Evolutionary conservation across 257 asterid genomes (phyloP), one percentile per base, ranked within the genome.

Genomic region (Buddleja alternifolia): DNA sequence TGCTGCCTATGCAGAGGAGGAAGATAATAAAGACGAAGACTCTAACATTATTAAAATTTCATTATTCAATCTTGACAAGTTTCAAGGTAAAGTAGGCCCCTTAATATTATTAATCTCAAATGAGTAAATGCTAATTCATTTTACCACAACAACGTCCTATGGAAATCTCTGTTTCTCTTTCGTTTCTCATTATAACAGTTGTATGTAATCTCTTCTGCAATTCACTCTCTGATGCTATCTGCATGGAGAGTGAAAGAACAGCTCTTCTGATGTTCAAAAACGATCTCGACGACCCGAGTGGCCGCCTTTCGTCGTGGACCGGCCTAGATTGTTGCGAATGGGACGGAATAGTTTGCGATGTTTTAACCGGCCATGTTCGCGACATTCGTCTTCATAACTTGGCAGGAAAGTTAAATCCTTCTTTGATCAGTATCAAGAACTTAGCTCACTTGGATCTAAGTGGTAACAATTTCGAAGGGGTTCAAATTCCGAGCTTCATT

Each of bases 401-500:
- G 42, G 73, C 71, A 9, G 81, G 81, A 14, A 44, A 66, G 7
- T 19, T 76, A 42, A 73, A 46, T 55, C 74, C 77, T 16, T 51
- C 73, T 44, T 46, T 76, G 20, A 58, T 76, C 9, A 25, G 48
- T 34, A 54, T 76, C 34, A 44, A 42, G 41, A 20, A 66, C n/a
- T 58, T 73, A 39, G 34, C 53, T 64, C 60, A 42, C 47, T 62
- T 80, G 9, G 73, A 76, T 59, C 77, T 76, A n/a, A 77, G 85
- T 50, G 47, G 15, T 44, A 70, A 77, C 40, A 53, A 55, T 46
- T 76, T 76, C 23, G 17, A 53, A 11, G 71, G 62, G 15, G 61
- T 51, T 7, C 11, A 3, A 7, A 19, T 77, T 46, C 80, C 85
- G 0, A 32, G 36, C 7, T 76, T 77, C 64, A 19, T 76, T 61